Conservation (phyloP, 345 rosid species). For the Citrus unshiu region DNA sequence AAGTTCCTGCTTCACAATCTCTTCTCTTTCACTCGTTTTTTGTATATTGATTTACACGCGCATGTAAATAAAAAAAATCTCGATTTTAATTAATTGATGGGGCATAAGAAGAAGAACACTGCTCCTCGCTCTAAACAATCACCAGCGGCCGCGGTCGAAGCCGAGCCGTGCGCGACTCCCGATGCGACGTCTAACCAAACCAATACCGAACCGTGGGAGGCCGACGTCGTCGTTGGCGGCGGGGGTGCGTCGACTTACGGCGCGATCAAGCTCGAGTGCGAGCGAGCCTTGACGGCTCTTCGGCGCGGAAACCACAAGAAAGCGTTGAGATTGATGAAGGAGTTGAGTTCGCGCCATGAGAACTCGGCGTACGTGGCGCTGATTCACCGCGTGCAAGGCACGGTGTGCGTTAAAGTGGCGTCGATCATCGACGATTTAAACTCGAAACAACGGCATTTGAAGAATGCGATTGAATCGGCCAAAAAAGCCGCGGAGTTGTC, state of each 20-base stretch:
- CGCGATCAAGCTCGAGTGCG: conserved; percentile 69
- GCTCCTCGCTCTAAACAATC: conserved; percentile 59
- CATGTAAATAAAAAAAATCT: conserved; percentile 31
- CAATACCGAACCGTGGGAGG: conserved; percentile 31
- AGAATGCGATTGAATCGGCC: conserved; percentile 72
- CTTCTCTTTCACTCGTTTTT: not conserved
- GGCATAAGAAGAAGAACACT: conserved; percentile 66
- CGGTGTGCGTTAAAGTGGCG: conserved; percentile 68
- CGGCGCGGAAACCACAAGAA: conserved; percentile 84
- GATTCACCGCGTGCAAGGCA: conserved; percentile 78
- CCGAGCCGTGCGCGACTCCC: conserved; percentile 22
- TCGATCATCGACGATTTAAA: conserved; percentile 70
- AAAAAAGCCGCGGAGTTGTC: conserved; percentile 68
- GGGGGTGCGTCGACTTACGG: conserved; percentile 25
- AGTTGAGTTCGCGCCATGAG: conserved; percentile 55
- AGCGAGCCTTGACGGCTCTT: conserved; percentile 73
- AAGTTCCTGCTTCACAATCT: conserved; percentile 2
- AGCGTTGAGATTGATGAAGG: conserved; percentile 85
- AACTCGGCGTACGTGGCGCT: conserved; percentile 49
- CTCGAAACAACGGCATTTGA: conserved; percentile 63
- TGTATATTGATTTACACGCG: conserved; percentile 11
- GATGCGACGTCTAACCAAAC: not conserved
- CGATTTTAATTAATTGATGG: conserved; percentile 44
- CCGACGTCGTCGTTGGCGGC: not conserved
- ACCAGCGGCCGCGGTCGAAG: conserved; percentile 21